Conservation (phyloP, 495 filamentous ascomycete species). For the Penicillium lagena region DNA sequence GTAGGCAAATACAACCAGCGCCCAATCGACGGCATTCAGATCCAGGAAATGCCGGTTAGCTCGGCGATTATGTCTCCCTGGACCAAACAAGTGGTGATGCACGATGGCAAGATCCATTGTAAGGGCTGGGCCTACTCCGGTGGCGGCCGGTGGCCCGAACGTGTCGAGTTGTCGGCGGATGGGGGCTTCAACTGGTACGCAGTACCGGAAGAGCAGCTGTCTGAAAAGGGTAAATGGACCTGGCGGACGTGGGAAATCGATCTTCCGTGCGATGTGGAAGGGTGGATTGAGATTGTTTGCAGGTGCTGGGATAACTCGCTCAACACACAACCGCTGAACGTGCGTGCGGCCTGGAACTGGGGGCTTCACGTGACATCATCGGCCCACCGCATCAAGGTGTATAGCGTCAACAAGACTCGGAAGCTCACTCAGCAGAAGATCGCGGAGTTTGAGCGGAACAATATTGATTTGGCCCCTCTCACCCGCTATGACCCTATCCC, state of each 20-base stretch:
- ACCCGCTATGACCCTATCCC: constrained; percentile 42
- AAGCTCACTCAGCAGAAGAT: constrained; percentile 42
- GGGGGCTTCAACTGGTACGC: constrained; percentile 35
- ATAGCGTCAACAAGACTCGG: constrained; percentile 52
- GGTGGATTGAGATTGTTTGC: constrained; percentile 37
- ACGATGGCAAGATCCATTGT: constrained; percentile 27
- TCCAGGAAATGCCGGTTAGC: constrained; percentile 47
- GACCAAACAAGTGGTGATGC: constrained; percentile 23
- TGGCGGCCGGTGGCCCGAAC: constrained; percentile 37
- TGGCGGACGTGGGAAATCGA: constrained; percentile 36
- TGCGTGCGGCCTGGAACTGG: constrained; percentile 47
- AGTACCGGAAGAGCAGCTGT: constrained; percentile 24
- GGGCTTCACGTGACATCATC: constrained; percentile 60
- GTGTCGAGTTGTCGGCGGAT: constrained; percentile 39
- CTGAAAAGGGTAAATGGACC: constrained; percentile 28
- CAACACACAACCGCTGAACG: constrained; percentile 34
- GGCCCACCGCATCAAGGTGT: constrained; percentile 56
- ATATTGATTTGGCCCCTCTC: constrained; percentile 40
- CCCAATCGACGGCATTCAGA: constrained; percentile 31
- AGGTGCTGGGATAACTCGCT: constrained; percentile 37
- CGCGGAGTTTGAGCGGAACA: constrained; percentile 39
- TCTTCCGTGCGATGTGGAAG: constrained; percentile 34
- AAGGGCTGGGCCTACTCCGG: constrained; percentile 43
- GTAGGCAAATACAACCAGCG: constrained; percentile 25
- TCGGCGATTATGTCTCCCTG: constrained; percentile 37